Conservation (phyloP, 2,329 filamentous ascomycete species). For the Fusarium buxicola region DNA sequence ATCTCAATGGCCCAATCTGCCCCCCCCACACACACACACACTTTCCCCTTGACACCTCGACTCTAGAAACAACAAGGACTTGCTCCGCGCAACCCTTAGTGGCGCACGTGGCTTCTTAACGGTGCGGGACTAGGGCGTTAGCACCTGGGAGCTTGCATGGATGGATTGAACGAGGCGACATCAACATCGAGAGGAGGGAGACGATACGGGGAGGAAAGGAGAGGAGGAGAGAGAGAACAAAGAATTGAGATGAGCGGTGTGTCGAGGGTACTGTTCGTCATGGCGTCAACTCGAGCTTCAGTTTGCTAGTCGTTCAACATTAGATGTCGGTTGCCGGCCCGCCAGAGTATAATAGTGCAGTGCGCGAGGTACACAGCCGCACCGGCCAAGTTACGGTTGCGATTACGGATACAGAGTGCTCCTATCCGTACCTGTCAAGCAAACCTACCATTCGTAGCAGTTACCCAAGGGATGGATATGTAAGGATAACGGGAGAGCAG, state of each 20-base stretch:
- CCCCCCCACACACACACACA: slow-evolving; percentile 38
- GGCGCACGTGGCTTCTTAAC: slow-evolving; percentile 47
- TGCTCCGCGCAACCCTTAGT: slow-evolving; percentile 37
- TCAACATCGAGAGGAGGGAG: slow-evolving; percentile 17
- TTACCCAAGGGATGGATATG: slow-evolving; percentile 24
- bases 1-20: slow-evolving; percentile 41
- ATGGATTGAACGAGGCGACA: slow-evolving; percentile 36
- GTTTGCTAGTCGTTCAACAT: slow-evolving; percentile 1
- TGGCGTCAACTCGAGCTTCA: slow-evolving; percentile 33
- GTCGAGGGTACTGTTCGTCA: slow-evolving; percentile 23
- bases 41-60: slow-evolving; percentile 26
- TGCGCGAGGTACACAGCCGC: neutral
- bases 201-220: slow-evolving; percentile 17
- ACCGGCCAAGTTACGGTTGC: slow-evolving; percentile 6
- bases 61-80: slow-evolving; percentile 22
- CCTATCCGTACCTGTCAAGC: slow-evolving; percentile 24
- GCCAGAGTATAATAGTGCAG: slow-evolving; percentile 1
- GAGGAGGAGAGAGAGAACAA: slow-evolving; percentile 27
- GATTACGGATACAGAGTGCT: slow-evolving; percentile 4
- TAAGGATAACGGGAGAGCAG: slow-evolving; percentile 33
- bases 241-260: slow-evolving; percentile 32
- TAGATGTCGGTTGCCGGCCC: slow-evolving; percentile 6
- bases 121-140: slow-evolving; percentile 48
- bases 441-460: slow-evolving; percentile 1
- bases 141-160: slow-evolving; percentile 35